Evolutionary conservation across 2,329 filamentous ascomycete species (phyloP).

Genomic region (Microcera coccophila): DNA sequence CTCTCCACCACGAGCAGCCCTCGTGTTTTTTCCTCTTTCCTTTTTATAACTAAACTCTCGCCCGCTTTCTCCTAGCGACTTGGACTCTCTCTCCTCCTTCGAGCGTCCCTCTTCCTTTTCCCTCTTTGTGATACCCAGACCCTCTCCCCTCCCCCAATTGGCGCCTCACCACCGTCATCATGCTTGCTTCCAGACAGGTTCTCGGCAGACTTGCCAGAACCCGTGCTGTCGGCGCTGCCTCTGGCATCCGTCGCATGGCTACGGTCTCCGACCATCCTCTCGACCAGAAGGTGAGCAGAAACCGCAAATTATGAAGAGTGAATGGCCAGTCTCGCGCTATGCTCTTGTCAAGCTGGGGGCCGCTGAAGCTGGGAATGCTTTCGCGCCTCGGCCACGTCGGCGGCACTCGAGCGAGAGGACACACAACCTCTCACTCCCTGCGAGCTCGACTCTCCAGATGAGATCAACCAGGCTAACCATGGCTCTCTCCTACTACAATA

Average conservation of each 20-base stretch:
- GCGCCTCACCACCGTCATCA: constrained; percentile 38
- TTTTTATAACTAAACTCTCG: constrained; percentile 26
- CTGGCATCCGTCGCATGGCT: constrained; percentile 69
- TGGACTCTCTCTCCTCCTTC: constrained; percentile 11
- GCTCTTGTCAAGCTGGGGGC: too few relatives aligned
- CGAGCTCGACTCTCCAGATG: not conserved
- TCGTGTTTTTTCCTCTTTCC: constrained; percentile 18
- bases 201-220: constrained; percentile 61
- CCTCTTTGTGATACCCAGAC: constrained; percentile 25
- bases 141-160: constrained; percentile 24
- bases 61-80: constrained; percentile 12
- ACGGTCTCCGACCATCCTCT: constrained; percentile 82
- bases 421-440: not conserved
- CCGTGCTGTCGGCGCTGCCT: constrained; percentile 55
- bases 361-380: too few relatives aligned
- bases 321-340: too few relatives aligned
- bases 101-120: constrained; percentile 20
- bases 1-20: constrained; percentile 23
- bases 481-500: constrained; percentile 24
- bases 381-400: not conserved
- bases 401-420: not conserved
- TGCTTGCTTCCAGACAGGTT: constrained; percentile 70
- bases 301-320: too few relatives aligned
- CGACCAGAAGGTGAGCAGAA: constrained; percentile 70
- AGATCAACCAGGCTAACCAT: constrained; percentile 15